These are phyloP conservation scores for Gossypium stocksii DNA, from an alignment of 345 rosid species.

Conservation along the genomic window DNA sequence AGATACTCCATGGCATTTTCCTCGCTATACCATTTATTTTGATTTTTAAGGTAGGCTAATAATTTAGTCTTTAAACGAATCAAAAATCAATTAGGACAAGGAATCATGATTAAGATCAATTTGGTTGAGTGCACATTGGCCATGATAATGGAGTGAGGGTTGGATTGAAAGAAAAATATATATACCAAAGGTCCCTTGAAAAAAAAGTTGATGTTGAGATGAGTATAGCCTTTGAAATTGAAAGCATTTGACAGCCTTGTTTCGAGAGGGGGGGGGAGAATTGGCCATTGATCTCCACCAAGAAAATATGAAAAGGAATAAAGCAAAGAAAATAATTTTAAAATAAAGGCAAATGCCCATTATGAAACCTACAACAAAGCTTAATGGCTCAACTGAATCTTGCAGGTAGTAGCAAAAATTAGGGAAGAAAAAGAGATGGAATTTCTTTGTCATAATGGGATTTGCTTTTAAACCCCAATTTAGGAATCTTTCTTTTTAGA, in stretches of 20 bases:
- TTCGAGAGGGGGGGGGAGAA: conserved; percentile 31
- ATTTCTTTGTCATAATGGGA: conserved; percentile 37
- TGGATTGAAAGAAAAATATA: conserved; percentile 26
- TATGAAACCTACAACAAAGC: conserved; percentile 26
- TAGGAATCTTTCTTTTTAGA: conserved; percentile 17
- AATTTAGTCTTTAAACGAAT: conserved; percentile 20
- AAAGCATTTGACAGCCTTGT: conserved; percentile 39
- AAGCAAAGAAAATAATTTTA: conserved; percentile 17
- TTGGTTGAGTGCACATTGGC: conserved; percentile 22
- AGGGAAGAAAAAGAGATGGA: conserved; percentile 18
- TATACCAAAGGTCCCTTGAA: conserved; percentile 16
- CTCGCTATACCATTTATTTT: conserved; percentile 9
- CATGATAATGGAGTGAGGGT: conserved; percentile 29
- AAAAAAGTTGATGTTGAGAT: conserved; percentile 49
- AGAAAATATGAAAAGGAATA: conserved; percentile 30
- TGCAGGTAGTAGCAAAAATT: conserved; percentile 12
- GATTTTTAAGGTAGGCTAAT: conserved; percentile 21
- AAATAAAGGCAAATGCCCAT: conserved; percentile 22
- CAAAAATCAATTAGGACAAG: conserved; percentile 15
- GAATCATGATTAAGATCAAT: conserved; percentile 35
- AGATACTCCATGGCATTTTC: conserved; percentile 16
- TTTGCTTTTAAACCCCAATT: conserved; percentile 22
- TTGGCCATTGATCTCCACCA: conserved; percentile 33
- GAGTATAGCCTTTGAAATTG: conserved; percentile 43
- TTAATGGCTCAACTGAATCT: conserved; percentile 14